Percentiles rank a stretch among this genome's conserved stretches.
Evolutionary conservation across 306 rosid genomes (phyloP).

Genomic region (Glycine soja): DNA sequence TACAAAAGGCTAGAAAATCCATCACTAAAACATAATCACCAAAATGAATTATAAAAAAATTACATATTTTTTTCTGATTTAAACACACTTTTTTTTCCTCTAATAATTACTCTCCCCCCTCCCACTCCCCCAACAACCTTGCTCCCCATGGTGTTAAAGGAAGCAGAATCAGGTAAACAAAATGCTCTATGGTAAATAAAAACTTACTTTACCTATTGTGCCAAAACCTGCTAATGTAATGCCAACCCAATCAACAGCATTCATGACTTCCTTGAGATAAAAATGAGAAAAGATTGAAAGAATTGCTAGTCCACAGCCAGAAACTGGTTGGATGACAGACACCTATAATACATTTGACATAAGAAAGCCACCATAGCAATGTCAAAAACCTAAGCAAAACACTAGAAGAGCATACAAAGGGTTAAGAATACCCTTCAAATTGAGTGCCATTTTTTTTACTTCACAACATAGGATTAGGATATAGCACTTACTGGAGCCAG

Average conservation of each 20-base stretch:
- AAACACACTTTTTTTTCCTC: not conserved
- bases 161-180: conserved; percentile 5
- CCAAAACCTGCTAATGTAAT: conserved; percentile 88
- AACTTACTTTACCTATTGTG: conserved; percentile 91
- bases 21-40: not conserved
- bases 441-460: not conserved
- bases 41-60: not conserved
- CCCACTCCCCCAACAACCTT: not conserved
- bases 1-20: not conserved
- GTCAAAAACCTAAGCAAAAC: conserved; percentile 4
- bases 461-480: conserved; percentile 23
- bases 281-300: conserved; percentile 90
- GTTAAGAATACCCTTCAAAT: conserved; percentile 4
- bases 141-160: not conserved
- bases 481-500: conserved; percentile 80
- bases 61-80: not conserved
- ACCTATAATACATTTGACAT: conserved; percentile 59
- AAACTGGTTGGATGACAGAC: conserved; percentile 89
- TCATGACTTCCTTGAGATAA: conserved; percentile 89
- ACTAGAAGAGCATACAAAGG: conserved; percentile 17
- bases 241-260: conserved; percentile 88
- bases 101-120: not conserved
- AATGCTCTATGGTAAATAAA: conserved; percentile 23
- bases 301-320: conserved; percentile 95
- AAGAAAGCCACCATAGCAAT: conserved; percentile 35